A percentile compares a stretch with the other conserved stretches of the same genome.
phyloP scores from a whole-genome alignment of 108 stramenopile species.

The Fragilariopsis cylindrus region DNA sequence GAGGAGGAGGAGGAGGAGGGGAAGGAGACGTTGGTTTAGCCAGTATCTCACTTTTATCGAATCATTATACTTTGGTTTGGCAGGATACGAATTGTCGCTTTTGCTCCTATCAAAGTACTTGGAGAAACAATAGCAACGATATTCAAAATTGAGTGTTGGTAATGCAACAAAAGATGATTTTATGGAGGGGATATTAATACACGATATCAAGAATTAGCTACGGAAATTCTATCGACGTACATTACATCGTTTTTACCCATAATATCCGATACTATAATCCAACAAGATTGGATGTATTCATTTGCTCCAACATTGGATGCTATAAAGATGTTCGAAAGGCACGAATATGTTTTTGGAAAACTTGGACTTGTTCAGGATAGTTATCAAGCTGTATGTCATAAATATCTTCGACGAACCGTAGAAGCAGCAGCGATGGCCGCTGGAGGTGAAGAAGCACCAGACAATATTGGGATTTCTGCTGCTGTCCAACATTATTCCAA shows the following conservation, averaged over 20 bases:
- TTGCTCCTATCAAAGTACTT: neutral
- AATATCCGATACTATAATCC: neutral
- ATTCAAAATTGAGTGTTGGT: neutral
- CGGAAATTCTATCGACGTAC: neutral
- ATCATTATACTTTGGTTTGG: neutral
- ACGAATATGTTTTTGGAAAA: neutral
- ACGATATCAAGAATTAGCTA: neutral
- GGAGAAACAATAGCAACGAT: neutral
- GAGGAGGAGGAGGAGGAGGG: no score
- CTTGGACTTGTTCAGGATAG: neutral
- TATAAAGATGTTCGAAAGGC: neutral
- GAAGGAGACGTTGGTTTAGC: neutral
- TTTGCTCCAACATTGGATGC: neutral
- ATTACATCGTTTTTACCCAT: neutral
- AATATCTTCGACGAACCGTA: neutral
- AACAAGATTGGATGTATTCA: neutral
- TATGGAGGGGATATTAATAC: no score
- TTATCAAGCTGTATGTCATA: neutral
- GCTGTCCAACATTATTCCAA: neutral
- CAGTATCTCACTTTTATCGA: neutral
- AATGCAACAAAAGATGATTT: no score
- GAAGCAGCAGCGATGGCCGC: neutral
- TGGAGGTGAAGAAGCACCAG: neutral
- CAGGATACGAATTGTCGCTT: conserved; percentile 1
- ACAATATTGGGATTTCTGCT: neutral